Evolutionary conservation across 805 yeast genomes (phyloP).

Genomic region (Yamadazyma kitorensis): DNA sequence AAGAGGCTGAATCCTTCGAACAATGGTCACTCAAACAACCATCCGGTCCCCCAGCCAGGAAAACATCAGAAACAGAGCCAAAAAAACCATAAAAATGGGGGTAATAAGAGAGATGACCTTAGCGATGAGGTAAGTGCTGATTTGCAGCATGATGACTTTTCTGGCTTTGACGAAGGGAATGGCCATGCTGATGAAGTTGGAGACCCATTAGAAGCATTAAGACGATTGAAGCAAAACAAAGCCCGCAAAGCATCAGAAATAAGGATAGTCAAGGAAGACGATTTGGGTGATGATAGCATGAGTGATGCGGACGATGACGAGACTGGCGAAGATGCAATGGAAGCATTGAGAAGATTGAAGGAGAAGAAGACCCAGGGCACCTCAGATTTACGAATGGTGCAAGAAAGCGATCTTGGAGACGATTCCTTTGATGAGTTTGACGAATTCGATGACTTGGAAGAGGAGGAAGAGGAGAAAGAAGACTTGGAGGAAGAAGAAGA

Average conservation of each 20-base stretch:
- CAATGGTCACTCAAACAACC: no score
- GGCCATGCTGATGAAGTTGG: constrained; percentile 3
- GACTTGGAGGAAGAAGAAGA: constrained; percentile 15
- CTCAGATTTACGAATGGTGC: constrained; percentile 23
- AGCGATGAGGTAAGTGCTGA: constrained; percentile 15
- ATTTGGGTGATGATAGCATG: constrained; percentile 33
- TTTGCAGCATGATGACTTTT: no score
- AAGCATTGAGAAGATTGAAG: constrained; percentile 12
- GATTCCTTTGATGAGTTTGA: constrained; percentile 9
- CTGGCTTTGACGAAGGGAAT: neutral
- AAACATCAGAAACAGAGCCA: no score
- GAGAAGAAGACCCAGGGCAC: constrained; percentile 5
- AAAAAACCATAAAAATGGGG: constrained; percentile 1
- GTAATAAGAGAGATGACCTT: neutral
- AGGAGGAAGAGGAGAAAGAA: constrained; percentile 6
- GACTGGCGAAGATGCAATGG: constrained; percentile 23
- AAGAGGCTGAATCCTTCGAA: no score
- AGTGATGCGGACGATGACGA: constrained; percentile 1
- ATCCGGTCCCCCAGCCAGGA: constrained; percentile 16
- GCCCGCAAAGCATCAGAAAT: constrained; percentile 14
- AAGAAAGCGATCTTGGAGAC: constrained; percentile 30
- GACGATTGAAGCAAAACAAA: constrained; percentile 14
- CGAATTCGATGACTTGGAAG: constrained; percentile 1
- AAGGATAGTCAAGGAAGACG: constrained; percentile 30
- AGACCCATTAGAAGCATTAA: constrained; percentile 19